Base-by-base conservation (phyloP, 257 asterid genomes). In the Ilex aquifolium region DNA sequence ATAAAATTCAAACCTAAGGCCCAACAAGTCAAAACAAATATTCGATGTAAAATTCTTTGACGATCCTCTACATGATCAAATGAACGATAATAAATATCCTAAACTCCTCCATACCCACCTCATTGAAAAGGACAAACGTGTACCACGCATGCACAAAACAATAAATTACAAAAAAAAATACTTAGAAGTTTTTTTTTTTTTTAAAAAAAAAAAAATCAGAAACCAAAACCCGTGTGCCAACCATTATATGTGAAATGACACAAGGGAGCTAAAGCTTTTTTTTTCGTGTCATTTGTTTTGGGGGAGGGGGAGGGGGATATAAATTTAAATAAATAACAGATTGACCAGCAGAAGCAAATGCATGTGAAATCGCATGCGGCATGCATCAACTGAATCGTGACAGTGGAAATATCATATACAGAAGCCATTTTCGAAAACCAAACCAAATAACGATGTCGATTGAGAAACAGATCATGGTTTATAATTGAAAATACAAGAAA, bases 11-110 rank as follows among this genome's bases (percentile, higher is more conserved):
- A 36, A 59, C 31, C 54, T 39, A 50, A 65, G 51, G 54, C 66
- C 64, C 64, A 64, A 46, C 61, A 69, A 74, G 46, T 60, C 16
- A 55, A 15, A 69, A 56, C 10, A 30, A 44, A 32, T 32, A 50
- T 36, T 31, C 15, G 44, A 60, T 52, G 61, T 7, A 48, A n/a
- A 9, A 54, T 36, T 27, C 46, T 59, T 42, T 11, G n/a, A 15
- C n/a, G 50, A 7, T 14, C 46, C 44, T 40, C 30, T 29, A 53
- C 5, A 17, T 53, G 10, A 17, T 53, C 15, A n/a, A 21, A 53
- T 14, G n/a, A 7, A 21, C 10, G 4, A 10, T 7, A 17, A 15
- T 15, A 53, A 15, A 53, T 7, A 53, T 53, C 27, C 27, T 16
- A 32, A 16, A 32, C 36, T 4, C 27, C 59, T 48, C 31, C 56